A percentile compares a stretch with the other conserved stretches of the same genome.
Conservation (phyloP, 441 rosid species). For the Omphalea diandra region DNA sequence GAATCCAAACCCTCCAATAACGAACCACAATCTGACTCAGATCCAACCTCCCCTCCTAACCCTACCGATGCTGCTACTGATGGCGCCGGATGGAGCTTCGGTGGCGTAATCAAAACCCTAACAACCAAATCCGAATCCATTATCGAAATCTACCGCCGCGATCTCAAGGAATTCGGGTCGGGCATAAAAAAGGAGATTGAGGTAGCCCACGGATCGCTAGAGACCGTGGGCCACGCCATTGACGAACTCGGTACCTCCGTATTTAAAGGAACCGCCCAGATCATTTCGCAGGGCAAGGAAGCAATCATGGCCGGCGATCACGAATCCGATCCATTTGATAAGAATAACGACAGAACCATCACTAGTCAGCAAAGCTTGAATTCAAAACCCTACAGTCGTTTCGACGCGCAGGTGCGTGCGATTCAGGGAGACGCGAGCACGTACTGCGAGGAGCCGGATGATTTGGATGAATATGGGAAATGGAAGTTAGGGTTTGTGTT, state of each 20-base stretch:
- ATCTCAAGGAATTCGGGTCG: conserved; percentile 82
- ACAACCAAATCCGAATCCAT: conserved; percentile 74
- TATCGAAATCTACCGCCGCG: conserved; percentile 76
- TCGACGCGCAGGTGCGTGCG: conserved; percentile 54
- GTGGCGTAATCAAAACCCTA: conserved; percentile 62
- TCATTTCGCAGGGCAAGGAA: conserved; percentile 85
- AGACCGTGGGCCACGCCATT: conserved; percentile 56
- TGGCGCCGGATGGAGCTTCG: conserved; percentile 53
- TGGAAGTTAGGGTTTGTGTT: conserved; percentile 59
- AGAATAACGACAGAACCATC: not conserved
- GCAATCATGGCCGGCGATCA: conserved; percentile 62
- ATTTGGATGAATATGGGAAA: conserved; percentile 41
- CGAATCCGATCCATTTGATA: conserved; percentile 53
- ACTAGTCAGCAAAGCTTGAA: conserved; percentile 3
- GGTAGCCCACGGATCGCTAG: conserved; percentile 92
- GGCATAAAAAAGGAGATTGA: conserved; percentile 91
- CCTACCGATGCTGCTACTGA: conserved; percentile 15
- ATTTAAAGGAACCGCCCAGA: conserved; percentile 72
- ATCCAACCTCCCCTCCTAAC: too few relatives aligned
- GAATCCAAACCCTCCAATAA: conserved; percentile 14
- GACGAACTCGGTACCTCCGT: conserved; percentile 78
- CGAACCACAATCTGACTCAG: too few relatives aligned
- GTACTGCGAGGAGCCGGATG: conserved; percentile 56
- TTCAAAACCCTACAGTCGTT: conserved; percentile 43
- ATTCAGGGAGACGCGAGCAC: conserved; percentile 50